Percentiles rank a stretch among this genome's conserved stretches.
phyloP scores from a whole-genome alignment of 768 basidiomycete species.

The Daedalea quercina region DNA sequence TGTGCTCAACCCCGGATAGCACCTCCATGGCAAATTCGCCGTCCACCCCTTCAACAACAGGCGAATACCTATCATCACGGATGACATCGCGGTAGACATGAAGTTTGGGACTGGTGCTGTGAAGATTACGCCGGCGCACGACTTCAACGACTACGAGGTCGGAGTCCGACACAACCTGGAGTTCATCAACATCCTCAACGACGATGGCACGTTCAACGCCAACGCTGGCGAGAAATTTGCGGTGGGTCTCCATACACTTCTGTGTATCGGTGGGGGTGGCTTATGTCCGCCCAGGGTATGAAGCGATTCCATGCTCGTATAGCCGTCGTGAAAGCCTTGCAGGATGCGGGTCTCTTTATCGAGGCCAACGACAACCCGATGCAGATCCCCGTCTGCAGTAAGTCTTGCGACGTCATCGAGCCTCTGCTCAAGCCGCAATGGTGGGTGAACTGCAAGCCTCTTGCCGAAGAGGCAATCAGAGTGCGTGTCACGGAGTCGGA shows the following conservation, averaged over 20 bases:
- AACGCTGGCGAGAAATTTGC: slow-evolving; percentile 80
- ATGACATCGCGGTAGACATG: slow-evolving; percentile 84
- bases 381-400: slow-evolving; percentile 94
- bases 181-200: slow-evolving; percentile 93
- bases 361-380: slow-evolving; percentile 96
- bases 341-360: slow-evolving; percentile 78
- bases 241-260: slow-evolving; percentile 35
- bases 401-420: slow-evolving; percentile 96
- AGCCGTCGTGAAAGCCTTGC: slow-evolving; percentile 75
- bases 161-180: slow-evolving; percentile 81
- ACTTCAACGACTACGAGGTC: slow-evolving; percentile 95
- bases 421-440: slow-evolving; percentile 95
- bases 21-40: slow-evolving; percentile 91
- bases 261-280: neutral
- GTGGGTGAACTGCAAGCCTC: slow-evolving; percentile 93
- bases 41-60: slow-evolving; percentile 85
- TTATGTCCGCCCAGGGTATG: slow-evolving; percentile 61
- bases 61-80: slow-evolving; percentile 81
- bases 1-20: slow-evolving; percentile 31
- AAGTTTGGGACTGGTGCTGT: slow-evolving; percentile 97
- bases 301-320: slow-evolving; percentile 92
- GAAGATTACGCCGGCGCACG: slow-evolving; percentile 98
- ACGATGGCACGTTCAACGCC: slow-evolving; percentile 91
- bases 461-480: slow-evolving; percentile 86
- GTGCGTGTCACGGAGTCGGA: slow-evolving; percentile 31